These are phyloP conservation scores for Thraustotheca clavata DNA, from an alignment of 352 stramenopile genomes.

Conservation along the genomic window DNA sequence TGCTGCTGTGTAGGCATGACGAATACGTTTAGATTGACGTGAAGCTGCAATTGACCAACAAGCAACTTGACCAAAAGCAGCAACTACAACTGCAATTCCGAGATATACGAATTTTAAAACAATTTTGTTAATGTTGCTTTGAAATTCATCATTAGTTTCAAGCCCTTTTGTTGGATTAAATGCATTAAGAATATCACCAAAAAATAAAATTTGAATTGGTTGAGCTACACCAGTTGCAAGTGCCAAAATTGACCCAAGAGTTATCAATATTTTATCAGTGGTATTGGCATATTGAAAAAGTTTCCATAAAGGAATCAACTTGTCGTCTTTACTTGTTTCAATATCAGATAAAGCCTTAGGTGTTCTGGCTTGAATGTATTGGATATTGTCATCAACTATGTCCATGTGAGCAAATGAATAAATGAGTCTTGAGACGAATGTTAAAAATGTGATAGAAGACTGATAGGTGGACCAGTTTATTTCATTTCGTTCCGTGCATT, in stretches of 20 bases:
- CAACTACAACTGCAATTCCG: constrained; percentile 25
- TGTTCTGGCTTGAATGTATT: too few relatives aligned
- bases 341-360: too few relatives aligned
- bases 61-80: constrained; percentile 34
- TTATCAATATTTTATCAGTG: constrained; percentile 49
- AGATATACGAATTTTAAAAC: constrained; percentile 32
- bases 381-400: too few relatives aligned
- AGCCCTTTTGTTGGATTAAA: constrained; percentile 31
- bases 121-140: constrained; percentile 28
- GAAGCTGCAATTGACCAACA: constrained; percentile 55
- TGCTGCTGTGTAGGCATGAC: constrained; percentile 40
- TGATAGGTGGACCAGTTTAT: too few relatives aligned
- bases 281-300: constrained; percentile 38
- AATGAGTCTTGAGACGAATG: too few relatives aligned
- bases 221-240: constrained; percentile 39
- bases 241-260: constrained; percentile 34
- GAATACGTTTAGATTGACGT: constrained; percentile 49
- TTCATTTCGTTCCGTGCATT: too few relatives aligned
- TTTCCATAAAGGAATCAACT: constrained; percentile 3
- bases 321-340: too few relatives aligned
- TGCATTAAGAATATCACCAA: constrained; percentile 61
- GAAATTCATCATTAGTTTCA: not conserved
- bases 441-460: too few relatives aligned
- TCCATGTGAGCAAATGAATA: too few relatives aligned
- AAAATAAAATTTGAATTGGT: constrained; percentile 60